Base-by-base conservation (phyloP, 2,329 filamentous ascomycete genomes). In the Botrytis elliptica region DNA sequence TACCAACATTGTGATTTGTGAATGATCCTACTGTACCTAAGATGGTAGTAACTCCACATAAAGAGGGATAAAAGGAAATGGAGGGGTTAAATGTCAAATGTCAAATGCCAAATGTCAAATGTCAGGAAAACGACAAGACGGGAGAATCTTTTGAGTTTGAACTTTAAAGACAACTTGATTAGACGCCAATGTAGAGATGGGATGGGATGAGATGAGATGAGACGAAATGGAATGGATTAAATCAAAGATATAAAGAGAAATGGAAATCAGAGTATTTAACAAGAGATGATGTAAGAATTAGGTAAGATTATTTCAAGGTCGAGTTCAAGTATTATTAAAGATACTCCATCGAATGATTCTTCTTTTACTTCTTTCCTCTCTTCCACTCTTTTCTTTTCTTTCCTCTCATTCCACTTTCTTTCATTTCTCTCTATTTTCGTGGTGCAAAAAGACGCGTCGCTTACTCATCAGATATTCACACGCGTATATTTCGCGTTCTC, bases 401-500 rank as follows among this genome's bases (percentile, higher is more conserved):
- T 7, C 22, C 36, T 40, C 3, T 40, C 36, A 7, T 29, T 29
- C 14, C 44, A 46, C 25, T 57, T 44, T 4, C 29, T 33, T 9
- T 55, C 5, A 16, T 22, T 52, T 57, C 52, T 33, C 49, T 46
- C 44, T 22, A 8, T 55, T 18, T 29, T n/a, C 0, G 14, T 29
- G n/a, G 52, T 29, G 12, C 55, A 33, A 44, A 46, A 72, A 55
- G 40, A 66, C 72, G 70, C 70, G 70, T 72, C 62, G 36, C 66
- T 70, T 55, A 52, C 25, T 29, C n/a, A 7, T 20, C 25, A 4
- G 59, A 8, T 38, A n/a, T 40, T 44, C 33, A 3, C 42, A 63
- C 72, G 66, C 66, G 72, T 70, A 60, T 66, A 38, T 55, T 29
- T 73, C 57, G 67, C 66, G 66, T 71, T 73, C 60, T 59, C 5